A percentile compares a stretch with the other conserved stretches of the same genome.
phyloP scores from a whole-genome alignment of 2,329 filamentous ascomycete species.

The Neopestalotiopsis clavispora region DNA sequence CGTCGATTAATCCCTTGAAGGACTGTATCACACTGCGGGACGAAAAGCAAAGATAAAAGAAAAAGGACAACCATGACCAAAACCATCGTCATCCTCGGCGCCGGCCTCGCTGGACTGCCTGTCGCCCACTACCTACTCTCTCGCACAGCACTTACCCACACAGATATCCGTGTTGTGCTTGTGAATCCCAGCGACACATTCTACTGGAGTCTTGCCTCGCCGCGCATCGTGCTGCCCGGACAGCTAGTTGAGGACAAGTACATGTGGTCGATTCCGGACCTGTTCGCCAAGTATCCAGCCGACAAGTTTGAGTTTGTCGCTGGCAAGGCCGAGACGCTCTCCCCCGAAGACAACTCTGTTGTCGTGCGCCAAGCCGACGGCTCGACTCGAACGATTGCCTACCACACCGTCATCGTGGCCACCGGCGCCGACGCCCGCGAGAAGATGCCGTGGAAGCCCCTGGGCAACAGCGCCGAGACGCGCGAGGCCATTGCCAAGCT shows the following conservation, averaged over 20 bases:
- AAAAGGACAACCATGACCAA: constrained; percentile 26
- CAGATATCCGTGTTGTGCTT: constrained; percentile 49
- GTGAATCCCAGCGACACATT: constrained; percentile 53
- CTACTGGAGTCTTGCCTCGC: constrained; percentile 55
- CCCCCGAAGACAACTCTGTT: constrained; percentile 47
- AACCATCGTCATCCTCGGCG: constrained; percentile 56
- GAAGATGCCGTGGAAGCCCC: constrained; percentile 55
- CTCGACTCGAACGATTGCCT: constrained; percentile 43
- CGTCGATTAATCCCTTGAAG: neutral
- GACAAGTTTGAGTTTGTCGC: constrained; percentile 57
- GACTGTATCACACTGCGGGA: neutral
- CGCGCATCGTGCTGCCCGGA: constrained; percentile 52
- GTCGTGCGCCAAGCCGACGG: constrained; percentile 42
- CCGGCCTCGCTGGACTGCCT: constrained; percentile 50
- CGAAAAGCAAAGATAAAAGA: neutral
- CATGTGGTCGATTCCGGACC: constrained; percentile 43
- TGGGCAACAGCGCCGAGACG: constrained; percentile 48
- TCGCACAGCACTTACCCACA: constrained; percentile 42
- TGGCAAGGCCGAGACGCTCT: constrained; percentile 51
- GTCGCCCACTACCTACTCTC: constrained; percentile 57
- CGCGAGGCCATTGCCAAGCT: constrained; percentile 42
- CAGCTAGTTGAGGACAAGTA: constrained; percentile 48
- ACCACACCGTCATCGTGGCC: constrained; percentile 59
- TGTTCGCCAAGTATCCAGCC: constrained; percentile 52
- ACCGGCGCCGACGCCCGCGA: constrained; percentile 53